These are phyloP conservation scores for Populus simonii DNA, from an alignment of 345 rosid species.

Conservation along the genomic window DNA sequence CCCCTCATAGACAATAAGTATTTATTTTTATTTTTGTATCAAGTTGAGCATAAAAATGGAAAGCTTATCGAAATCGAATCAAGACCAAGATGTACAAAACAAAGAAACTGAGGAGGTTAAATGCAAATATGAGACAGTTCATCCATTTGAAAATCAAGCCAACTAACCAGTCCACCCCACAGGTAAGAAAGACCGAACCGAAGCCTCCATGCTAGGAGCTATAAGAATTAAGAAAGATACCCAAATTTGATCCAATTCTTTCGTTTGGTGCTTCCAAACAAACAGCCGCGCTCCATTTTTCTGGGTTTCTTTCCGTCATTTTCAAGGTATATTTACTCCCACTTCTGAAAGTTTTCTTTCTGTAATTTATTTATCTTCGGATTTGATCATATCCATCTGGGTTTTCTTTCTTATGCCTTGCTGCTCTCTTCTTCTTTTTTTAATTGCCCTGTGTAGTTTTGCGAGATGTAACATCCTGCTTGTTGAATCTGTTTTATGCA, in stretches of 20 bases:
- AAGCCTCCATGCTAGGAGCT: background rate
- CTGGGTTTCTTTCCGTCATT: background rate
- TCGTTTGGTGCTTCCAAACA: no score
- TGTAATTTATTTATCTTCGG: background rate
- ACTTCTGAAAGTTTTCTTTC: background rate
- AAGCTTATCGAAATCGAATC: no score
- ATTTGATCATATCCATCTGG: background rate
- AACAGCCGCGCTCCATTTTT: background rate
- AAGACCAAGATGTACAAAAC: no score
- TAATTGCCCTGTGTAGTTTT: background rate
- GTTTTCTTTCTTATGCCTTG: background rate
- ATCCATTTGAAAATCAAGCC: no score
- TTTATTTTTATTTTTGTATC: no score
- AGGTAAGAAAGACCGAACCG: no score
- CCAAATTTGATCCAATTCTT: background rate
- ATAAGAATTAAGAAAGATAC: no score
- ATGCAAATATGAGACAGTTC: no score
- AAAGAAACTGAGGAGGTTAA: no score
- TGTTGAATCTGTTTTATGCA: background rate
- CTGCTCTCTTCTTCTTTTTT: background rate
- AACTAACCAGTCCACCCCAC: no score
- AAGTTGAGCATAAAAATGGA: no score
- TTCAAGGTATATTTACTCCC: background rate
- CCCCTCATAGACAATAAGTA: no score
- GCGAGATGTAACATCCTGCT: background rate